These are phyloP conservation scores for Ustilago sp. DNA, from an alignment of 1,284 basidiomycete species.

Conservation along the genomic window DNA sequence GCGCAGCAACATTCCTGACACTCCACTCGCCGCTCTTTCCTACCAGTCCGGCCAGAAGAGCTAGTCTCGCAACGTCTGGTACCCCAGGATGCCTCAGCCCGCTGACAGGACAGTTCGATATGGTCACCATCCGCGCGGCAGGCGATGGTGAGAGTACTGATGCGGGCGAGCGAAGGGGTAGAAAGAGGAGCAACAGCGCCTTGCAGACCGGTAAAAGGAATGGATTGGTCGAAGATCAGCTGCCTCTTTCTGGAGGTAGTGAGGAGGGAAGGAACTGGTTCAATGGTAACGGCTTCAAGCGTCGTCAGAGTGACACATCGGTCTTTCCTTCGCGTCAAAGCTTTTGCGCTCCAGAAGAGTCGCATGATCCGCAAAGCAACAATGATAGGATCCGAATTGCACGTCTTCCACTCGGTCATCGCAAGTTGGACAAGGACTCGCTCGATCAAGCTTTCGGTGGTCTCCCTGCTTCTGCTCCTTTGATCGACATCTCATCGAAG, in stretches of 20 bases:
- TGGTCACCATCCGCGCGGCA: not conserved
- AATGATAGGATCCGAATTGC: slow-evolving; percentile 18
- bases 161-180: slow-evolving; percentile 15
- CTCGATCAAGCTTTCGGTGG: slow-evolving; percentile 29
- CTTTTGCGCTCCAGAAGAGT: not conserved
- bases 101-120: slow-evolving; percentile 4
- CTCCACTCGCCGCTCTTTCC: slow-evolving; percentile 18
- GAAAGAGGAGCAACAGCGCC: slow-evolving; percentile 28
- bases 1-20: slow-evolving; percentile 20
- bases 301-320: slow-evolving; percentile 19
- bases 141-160: not conserved
- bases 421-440: slow-evolving; percentile 9
- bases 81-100: slow-evolving; percentile 9
- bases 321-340: not conserved
- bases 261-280: slow-evolving; percentile 6
- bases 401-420: slow-evolving; percentile 21
- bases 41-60: slow-evolving; percentile 14
- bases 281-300: slow-evolving; percentile 7
- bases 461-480: not conserved
- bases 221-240: slow-evolving; percentile 13
- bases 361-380: not conserved
- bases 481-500: slow-evolving; percentile 10
- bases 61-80: not conserved
- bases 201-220: not conserved
- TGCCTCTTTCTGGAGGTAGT: not conserved